Evolutionary conservation across 441 rosid genomes (phyloP).

Genomic region (Capsella rubella): DNA sequence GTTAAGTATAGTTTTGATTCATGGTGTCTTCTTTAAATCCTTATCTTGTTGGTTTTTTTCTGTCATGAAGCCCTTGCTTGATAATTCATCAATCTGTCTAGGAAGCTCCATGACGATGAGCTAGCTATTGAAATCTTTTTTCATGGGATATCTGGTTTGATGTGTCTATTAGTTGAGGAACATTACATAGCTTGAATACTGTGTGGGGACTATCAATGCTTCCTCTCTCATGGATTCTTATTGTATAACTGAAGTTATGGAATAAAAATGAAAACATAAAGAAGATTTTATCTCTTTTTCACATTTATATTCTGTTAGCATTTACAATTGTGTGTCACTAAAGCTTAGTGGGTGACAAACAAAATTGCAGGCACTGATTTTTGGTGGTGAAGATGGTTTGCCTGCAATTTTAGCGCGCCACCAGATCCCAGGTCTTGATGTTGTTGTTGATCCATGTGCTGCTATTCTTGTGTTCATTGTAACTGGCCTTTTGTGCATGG

Average conservation of each 20-base stretch:
- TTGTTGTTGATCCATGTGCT: constrained; percentile 95
- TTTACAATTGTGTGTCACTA: background rate
- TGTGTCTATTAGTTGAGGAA: background rate
- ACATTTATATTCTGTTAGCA: background rate
- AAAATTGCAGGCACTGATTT: constrained; percentile 72
- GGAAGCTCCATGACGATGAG: background rate
- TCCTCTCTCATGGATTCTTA: background rate
- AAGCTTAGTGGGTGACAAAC: constrained; percentile 16
- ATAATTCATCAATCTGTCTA: background rate
- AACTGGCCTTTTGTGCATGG: constrained; percentile 90
- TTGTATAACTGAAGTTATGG: background rate
- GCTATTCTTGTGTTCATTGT: constrained; percentile 79
- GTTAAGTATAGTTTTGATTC: background rate
- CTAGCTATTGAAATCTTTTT: background rate
- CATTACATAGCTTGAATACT: constrained; percentile 4
- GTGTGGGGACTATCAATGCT: background rate
- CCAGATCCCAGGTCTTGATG: constrained; percentile 79
- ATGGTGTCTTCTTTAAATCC: background rate
- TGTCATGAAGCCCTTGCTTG: background rate
- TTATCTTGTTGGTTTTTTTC: constrained; percentile 5
- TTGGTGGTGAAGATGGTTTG: constrained; percentile 84
- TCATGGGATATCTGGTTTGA: background rate
- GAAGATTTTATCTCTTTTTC: constrained; percentile 5
- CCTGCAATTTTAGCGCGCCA: constrained; percentile 84
- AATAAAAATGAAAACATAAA: background rate